Evolutionary conservation across 2,329 filamentous ascomycete species (phyloP), one percentile per base, ranked within the genome.

Genomic region (Colletotrichum gigasporum): DNA sequence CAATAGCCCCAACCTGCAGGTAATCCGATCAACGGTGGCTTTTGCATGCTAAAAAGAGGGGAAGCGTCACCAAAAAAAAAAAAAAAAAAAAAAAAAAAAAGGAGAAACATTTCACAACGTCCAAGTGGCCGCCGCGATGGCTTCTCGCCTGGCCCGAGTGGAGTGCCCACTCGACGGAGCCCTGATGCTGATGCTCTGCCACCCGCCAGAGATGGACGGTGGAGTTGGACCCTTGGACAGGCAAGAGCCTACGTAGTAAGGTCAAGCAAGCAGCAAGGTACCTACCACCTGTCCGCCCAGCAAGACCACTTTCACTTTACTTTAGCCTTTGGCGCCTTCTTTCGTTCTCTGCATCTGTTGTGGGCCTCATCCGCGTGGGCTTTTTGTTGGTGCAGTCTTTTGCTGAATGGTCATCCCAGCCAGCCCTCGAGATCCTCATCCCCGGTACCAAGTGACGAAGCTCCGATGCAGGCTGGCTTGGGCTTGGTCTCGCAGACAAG

Each of bases 151-250:
- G 56, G 61, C 26, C 45, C 41, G 35, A 48, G 61, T 64, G 39
- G 32, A 58, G 44, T 18, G 32, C 10, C 41, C 57, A 28, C 53
- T 53, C 48, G 20, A 54, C n/a, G 42, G 48, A 39, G 48, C 26
- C 41, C 48, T 50, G 56, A n/a, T n/a, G n/a, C n/a, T n/a, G n/a
- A 16, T 58, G 54, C 35, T 45, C 54, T 63, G 45, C 53, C 60
- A 57, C 45, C 37, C 52, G 37, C 59, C 58, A 50, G 18, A 50
- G 28, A 35, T 37, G 35, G 37, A 18, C 34, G 48, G 61, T 64
- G 55, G 61, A 64, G 61, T 16, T 48, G 61, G 61, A 64, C 61
- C 61, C 61, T 64, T 54, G 61, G 22, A 53, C 26, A 48, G 56
- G 56, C 48, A 61, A 41, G 18, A 61, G 50, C 44, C 50, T 54